phyloP scores from a whole-genome alignment of 2,329 filamentous ascomycete genomes.

The Bipolaris cookei region DNA sequence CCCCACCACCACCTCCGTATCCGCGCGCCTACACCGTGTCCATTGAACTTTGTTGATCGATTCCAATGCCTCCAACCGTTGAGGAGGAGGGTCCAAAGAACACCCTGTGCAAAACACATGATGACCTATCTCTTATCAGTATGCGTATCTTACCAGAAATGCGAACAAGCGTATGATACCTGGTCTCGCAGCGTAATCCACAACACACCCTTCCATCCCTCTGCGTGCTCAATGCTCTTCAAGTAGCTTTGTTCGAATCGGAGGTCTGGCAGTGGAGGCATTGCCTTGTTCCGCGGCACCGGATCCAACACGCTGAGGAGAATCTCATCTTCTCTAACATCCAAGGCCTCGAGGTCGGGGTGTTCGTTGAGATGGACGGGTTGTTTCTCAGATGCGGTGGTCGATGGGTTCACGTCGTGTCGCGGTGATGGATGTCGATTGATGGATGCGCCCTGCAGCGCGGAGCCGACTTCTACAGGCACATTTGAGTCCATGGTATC shows the following conservation, averaged over 20 bases:
- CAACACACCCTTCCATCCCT: conserved; percentile 78
- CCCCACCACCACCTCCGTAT: conserved; percentile 92
- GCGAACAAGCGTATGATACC: conserved; percentile 55
- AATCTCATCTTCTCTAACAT: conserved; percentile 69
- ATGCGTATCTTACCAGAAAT: not conserved
- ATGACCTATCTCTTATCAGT: conserved; percentile 64
- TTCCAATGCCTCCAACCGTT: conserved; percentile 94
- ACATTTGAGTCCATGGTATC: conserved; percentile 61
- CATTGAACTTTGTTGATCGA: conserved; percentile 74
- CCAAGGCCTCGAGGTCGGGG: conserved; percentile 53
- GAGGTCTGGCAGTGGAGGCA: conserved; percentile 80
- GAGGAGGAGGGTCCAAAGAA: conserved; percentile 84
- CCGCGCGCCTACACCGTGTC: conserved; percentile 75
- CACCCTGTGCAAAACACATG: conserved; percentile 85
- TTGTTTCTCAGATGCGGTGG: conserved; percentile 70
- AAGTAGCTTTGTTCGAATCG: conserved; percentile 98
- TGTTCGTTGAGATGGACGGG: conserved; percentile 58
- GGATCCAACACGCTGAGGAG: conserved; percentile 69
- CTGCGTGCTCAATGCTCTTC: conserved; percentile 79
- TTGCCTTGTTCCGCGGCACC: conserved; percentile 59
- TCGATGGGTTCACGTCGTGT: conserved; percentile 82
- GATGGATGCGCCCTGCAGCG: conserved; percentile 81
- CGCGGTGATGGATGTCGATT: conserved; percentile 71
- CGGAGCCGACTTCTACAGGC: conserved; percentile 73
- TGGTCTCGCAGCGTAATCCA: conserved; percentile 91